phyloP scores from a whole-genome alignment of 352 stramenopile species.

The Elongisporangium anandrum region DNA sequence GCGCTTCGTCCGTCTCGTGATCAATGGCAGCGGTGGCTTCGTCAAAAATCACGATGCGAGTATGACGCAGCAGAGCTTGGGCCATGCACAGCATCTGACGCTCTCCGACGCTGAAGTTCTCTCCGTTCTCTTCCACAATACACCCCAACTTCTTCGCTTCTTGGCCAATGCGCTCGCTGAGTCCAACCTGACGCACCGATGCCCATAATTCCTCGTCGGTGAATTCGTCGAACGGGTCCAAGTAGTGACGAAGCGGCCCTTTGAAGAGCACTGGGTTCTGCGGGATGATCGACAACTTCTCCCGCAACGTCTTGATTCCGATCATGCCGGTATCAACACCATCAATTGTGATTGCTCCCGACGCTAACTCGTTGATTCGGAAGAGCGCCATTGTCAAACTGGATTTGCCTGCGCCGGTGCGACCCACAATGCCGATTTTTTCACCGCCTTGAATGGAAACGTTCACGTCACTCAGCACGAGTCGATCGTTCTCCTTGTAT shows the following conservation, averaged over 20 bases:
- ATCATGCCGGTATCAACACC: too few relatives aligned
- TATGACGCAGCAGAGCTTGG: too few relatives aligned
- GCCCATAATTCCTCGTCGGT: slow-evolving; percentile 58
- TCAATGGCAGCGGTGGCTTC: slow-evolving; percentile 78
- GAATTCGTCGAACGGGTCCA: slow-evolving; percentile 85
- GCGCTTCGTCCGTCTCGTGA: slow-evolving; percentile 65
- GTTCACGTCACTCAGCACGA: too few relatives aligned
- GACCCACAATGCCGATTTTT: slow-evolving; percentile 86
- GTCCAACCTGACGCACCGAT: slow-evolving; percentile 61
- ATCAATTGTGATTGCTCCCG: too few relatives aligned
- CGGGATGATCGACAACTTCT: slow-evolving; percentile 51
- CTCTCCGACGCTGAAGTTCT: too few relatives aligned
- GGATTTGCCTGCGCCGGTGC: slow-evolving; percentile 86
- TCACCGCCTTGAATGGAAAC: slow-evolving; percentile 41
- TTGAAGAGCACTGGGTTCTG: slow-evolving; percentile 89
- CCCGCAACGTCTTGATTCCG: too few relatives aligned
- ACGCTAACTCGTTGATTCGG: too few relatives aligned
- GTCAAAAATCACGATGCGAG: slow-evolving; percentile 73
- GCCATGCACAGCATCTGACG: too few relatives aligned
- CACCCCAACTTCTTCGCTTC: slow-evolving; percentile 54
- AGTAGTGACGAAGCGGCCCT: slow-evolving; percentile 76
- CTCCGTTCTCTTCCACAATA: slow-evolving; percentile 81
- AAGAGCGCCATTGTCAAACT: slow-evolving; percentile 81
- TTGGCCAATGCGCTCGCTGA: slow-evolving; percentile 61
- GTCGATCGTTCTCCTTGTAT: too few relatives aligned